Percentiles rank a stretch among this genome's conserved stretches.
phyloP scores from a whole-genome alignment of 1,139 yeast species.

The Keqinozyma sinolaborantium region DNA sequence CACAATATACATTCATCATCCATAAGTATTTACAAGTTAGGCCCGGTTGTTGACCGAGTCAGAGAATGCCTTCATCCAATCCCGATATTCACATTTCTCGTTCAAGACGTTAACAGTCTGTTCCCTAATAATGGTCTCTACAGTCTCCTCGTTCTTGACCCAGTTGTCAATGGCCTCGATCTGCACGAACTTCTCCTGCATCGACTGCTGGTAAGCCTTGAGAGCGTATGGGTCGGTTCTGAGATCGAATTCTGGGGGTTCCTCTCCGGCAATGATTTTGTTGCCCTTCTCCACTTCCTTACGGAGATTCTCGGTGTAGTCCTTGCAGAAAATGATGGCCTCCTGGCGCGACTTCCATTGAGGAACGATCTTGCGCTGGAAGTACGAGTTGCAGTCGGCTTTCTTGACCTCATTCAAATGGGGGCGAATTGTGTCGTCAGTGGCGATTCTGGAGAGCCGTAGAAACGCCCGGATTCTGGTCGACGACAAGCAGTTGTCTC shows the following conservation, averaged over 20 bases:
- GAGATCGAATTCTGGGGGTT: conserved; percentile 21
- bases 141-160: conserved; percentile 31
- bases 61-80: conserved; percentile 23
- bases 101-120: conserved; percentile 31
- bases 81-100: conserved; percentile 33
- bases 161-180: conserved; percentile 33
- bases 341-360: conserved; percentile 34
- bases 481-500: conserved; percentile 31
- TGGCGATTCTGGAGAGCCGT: conserved; percentile 32
- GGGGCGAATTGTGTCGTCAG: conserved; percentile 38
- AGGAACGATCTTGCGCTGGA: conserved; percentile 24
- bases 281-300: conserved; percentile 8
- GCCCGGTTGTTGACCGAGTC: neutral
- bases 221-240: conserved; percentile 41
- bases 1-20: neutral
- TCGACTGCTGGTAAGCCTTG: conserved; percentile 18
- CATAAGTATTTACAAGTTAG: neutral
- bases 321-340: conserved; percentile 28
- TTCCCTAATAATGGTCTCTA: conserved; percentile 33
- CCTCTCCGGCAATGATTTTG: conserved; percentile 1
- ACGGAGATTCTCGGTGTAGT: conserved; percentile 22
- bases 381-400: conserved; percentile 26
- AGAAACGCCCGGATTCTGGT: conserved; percentile 35
- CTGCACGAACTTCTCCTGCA: conserved; percentile 19
- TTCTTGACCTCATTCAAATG: conserved; percentile 29